phyloP scores from a whole-genome alignment of 2,329 filamentous ascomycete genomes.

The Aquanectria penicillioides region DNA sequence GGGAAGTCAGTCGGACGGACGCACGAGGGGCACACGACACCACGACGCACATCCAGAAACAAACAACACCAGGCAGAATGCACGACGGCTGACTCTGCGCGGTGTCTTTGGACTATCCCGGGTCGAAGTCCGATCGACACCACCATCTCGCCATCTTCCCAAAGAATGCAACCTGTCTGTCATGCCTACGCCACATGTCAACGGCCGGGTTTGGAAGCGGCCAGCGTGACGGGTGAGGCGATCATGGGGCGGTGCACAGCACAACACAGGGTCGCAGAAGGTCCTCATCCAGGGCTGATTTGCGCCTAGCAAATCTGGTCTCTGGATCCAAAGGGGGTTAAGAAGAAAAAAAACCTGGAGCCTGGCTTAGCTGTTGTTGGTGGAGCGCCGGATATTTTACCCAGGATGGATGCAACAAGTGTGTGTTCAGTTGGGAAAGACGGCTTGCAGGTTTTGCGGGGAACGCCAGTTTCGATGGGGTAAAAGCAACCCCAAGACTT shows the following conservation, averaged over 20 bases:
- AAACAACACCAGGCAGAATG: too few relatives aligned
- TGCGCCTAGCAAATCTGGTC: too few relatives aligned
- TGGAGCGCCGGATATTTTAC: conserved; percentile 13
- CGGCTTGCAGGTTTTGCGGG: conserved; percentile 27
- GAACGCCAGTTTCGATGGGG: conserved; percentile 34
- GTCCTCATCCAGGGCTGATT: background rate
- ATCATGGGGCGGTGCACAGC: conserved; percentile 6
- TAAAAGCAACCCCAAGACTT: conserved; percentile 22
- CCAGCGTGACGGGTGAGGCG: conserved; percentile 26
- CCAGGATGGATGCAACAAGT: background rate
- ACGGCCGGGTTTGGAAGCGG: conserved; percentile 27
- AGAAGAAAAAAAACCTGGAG: too few relatives aligned
- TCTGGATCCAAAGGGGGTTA: too few relatives aligned
- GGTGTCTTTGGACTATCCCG: too few relatives aligned
- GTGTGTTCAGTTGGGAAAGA: conserved; percentile 9
- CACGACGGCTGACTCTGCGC: too few relatives aligned
- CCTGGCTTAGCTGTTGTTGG: background rate
- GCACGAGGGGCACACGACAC: too few relatives aligned
- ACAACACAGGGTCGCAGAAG: background rate
- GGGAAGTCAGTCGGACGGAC: too few relatives aligned
- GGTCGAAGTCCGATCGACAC: conserved; percentile 10
- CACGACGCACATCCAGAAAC: too few relatives aligned
- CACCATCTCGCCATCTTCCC: background rate
- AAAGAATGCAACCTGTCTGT: background rate
- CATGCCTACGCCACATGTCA: conserved; percentile 1